These are phyloP conservation scores for Suillus cothurnatus DNA, from an alignment of 768 basidiomycete genomes.

Conservation along the genomic window DNA sequence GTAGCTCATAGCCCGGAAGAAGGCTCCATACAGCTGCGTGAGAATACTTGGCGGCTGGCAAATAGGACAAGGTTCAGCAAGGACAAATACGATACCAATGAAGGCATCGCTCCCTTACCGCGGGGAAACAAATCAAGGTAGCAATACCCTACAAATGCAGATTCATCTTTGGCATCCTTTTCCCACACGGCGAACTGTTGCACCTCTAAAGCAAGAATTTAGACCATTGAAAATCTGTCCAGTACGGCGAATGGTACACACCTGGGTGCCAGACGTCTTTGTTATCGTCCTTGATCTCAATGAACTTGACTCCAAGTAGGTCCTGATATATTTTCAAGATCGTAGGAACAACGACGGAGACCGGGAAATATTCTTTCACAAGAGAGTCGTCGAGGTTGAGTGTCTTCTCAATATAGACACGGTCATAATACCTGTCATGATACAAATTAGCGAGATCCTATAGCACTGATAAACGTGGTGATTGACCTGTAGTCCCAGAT, in stretches of 20 bases:
- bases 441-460: neutral
- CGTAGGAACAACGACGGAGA: slow-evolving; percentile 76
- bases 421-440: slow-evolving; percentile 32
- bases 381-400: slow-evolving; percentile 74
- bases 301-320: slow-evolving; percentile 74
- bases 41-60: slow-evolving; percentile 71
- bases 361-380: slow-evolving; percentile 91
- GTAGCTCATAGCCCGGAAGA: slow-evolving; percentile 60
- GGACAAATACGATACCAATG: slow-evolving; percentile 4
- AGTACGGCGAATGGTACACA: slow-evolving; percentile 30
- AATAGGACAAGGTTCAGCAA: neutral
- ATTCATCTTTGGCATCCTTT: slow-evolving; percentile 66
- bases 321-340: slow-evolving; percentile 86
- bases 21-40: slow-evolving; percentile 88
- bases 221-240: neutral
- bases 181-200: slow-evolving; percentile 88
- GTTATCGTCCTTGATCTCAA: slow-evolving; percentile 53
- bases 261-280: slow-evolving; percentile 81
- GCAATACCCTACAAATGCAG: slow-evolving; percentile 81
- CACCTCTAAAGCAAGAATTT: slow-evolving; percentile 52
- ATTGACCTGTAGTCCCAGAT: slow-evolving; percentile 86
- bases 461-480: slow-evolving; percentile 25
- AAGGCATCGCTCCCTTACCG: slow-evolving; percentile 41
- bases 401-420: slow-evolving; percentile 58
- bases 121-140: slow-evolving; percentile 89